Percentiles rank a stretch among this genome's conserved stretches.
Evolutionary conservation across 2,329 filamentous ascomycete genomes (phyloP).

Genomic region (Diaporthe sp.): DNA sequence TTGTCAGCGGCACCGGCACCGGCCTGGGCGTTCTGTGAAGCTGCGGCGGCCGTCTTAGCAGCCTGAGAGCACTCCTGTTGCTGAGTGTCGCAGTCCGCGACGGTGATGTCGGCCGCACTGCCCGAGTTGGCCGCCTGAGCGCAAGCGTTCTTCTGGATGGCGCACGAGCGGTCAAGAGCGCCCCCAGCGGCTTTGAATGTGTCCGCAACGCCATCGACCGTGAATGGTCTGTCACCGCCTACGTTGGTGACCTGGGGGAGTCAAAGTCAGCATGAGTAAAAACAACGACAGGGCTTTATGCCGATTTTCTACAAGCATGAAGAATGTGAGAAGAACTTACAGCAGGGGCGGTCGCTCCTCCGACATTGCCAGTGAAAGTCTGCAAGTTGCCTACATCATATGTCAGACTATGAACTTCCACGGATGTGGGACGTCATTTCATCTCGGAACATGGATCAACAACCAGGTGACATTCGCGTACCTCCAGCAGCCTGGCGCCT

Average conservation of each 20-base stretch:
- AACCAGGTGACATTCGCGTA: not conserved
- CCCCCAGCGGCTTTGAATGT: slow-evolving; percentile 12
- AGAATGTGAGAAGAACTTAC: not conserved
- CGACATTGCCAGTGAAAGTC: slow-evolving; percentile 28
- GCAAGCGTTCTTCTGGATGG: slow-evolving; percentile 32
- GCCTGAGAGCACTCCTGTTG: slow-evolving; percentile 18
- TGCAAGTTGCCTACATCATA: slow-evolving; percentile 12
- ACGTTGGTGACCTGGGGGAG: not conserved
- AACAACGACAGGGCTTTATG: not conserved
- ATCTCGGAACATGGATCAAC: not conserved
- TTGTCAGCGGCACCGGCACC: not conserved
- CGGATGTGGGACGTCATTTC: not conserved
- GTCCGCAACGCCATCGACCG: slow-evolving; percentile 12
- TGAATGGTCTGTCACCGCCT: slow-evolving; percentile 10
- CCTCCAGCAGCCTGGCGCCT: slow-evolving; percentile 16
- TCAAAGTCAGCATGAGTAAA: not conserved
- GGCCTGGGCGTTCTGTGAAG: not conserved
- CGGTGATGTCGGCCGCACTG: not conserved
- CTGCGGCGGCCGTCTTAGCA: not conserved
- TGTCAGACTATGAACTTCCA: not conserved
- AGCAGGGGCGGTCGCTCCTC: slow-evolving; percentile 23
- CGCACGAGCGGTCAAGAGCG: slow-evolving; percentile 26
- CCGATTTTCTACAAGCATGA: not conserved
- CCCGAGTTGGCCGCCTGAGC: slow-evolving; percentile 21
- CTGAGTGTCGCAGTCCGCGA: slow-evolving; percentile 24